Conservation (phyloP, 352 stramenopile genomes). For the Phytophthora rubi region DNA sequence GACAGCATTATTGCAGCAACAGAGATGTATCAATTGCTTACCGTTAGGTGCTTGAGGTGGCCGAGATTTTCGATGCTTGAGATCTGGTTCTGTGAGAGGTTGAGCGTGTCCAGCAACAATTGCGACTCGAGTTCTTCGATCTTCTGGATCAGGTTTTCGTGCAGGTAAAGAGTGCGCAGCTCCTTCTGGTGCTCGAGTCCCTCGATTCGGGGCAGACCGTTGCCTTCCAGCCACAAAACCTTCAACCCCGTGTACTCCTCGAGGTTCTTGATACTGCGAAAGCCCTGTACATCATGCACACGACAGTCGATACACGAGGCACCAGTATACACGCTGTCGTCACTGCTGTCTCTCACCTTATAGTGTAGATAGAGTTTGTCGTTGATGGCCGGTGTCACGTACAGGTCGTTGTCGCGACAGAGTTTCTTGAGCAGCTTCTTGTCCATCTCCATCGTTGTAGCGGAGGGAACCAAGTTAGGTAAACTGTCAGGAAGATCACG, state of each 20-base stretch:
- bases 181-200: conserved; percentile 87
- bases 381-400: conserved; percentile 93
- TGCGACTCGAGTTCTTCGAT: conserved; percentile 86
- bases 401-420: conserved; percentile 91
- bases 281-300: conserved; percentile 64
- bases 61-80: conserved; percentile 75
- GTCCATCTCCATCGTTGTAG: conserved; percentile 89
- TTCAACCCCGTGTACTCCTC: conserved; percentile 95
- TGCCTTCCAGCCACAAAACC: conserved; percentile 95
- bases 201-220: conserved; percentile 91
- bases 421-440: conserved; percentile 88
- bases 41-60: conserved; percentile 74
- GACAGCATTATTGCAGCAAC: not conserved
- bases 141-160: conserved; percentile 96
- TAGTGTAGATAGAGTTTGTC: conserved; percentile 98
- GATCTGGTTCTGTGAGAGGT: conserved; percentile 87
- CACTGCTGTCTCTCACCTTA: conserved; percentile 52
- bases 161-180: conserved; percentile 92
- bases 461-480: not conserved
- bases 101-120: conserved; percentile 71
- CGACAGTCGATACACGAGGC: not conserved
- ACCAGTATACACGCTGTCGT: not conserved
- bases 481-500: not conserved
- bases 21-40: conserved; percentile 37
- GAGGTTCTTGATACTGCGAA: conserved; percentile 93